phyloP scores from a whole-genome alignment of 1,284 basidiomycete genomes.

The Leccinum laetum region DNA sequence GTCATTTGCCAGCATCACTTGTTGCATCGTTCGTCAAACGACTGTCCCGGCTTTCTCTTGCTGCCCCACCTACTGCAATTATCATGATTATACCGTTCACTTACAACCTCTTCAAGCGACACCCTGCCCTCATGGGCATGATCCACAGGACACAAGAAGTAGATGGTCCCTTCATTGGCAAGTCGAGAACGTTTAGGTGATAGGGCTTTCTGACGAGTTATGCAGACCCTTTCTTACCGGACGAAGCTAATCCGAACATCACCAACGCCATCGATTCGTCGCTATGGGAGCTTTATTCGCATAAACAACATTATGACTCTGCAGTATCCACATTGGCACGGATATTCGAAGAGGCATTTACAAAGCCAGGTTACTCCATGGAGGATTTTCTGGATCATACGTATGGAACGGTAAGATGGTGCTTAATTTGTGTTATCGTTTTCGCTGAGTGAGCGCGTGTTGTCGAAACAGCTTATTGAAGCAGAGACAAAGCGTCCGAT shows the following conservation, averaged over 20 bases:
- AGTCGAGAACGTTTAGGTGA: slow-evolving; percentile 4
- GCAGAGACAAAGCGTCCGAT: slow-evolving; percentile 83
- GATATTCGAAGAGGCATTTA: slow-evolving; percentile 92
- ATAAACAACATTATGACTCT: slow-evolving; percentile 84
- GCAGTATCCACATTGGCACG: slow-evolving; percentile 83
- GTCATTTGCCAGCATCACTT: slow-evolving; percentile 85
- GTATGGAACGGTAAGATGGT: slow-evolving; percentile 77
- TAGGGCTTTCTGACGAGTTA: slow-evolving; percentile 5
- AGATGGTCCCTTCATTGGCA: slow-evolving; percentile 43
- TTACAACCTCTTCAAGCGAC: slow-evolving; percentile 93
- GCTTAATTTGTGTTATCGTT: not conserved
- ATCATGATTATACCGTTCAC: slow-evolving; percentile 92
- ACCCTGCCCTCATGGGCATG: slow-evolving; percentile 92
- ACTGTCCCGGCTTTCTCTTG: slow-evolving; percentile 81
- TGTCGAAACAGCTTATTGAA: slow-evolving; percentile 72
- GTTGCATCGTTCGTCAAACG: slow-evolving; percentile 96
- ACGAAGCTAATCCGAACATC: slow-evolving; percentile 73
- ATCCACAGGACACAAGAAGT: slow-evolving; percentile 70
- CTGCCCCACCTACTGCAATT: slow-evolving; percentile 88
- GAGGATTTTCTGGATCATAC: slow-evolving; percentile 99
- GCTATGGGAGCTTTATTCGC: slow-evolving; percentile 88
- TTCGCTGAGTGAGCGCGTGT: slow-evolving; percentile 7
- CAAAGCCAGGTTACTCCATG: slow-evolving; percentile 86
- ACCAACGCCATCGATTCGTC: slow-evolving; percentile 86
- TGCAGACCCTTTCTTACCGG: slow-evolving; percentile 72